Base-by-base conservation (phyloP, 345 rosid species). In the Murraya paniculata region DNA sequence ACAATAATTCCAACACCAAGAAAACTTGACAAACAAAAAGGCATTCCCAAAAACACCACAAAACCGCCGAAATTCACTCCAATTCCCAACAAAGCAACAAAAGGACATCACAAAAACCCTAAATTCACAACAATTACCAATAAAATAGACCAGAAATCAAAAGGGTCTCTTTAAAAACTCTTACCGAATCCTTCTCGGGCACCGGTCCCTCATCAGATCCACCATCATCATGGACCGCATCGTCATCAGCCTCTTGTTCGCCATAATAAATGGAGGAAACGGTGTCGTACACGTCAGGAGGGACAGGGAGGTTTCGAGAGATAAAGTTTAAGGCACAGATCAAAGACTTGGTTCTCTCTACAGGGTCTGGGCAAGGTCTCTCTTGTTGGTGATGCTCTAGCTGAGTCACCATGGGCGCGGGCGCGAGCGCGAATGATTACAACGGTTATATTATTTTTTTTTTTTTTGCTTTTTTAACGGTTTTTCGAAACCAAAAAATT, bases 261-360 rank as follows among this genome's bases (percentile, higher is more conserved):
- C 36, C 92, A 74, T 72, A 79, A 81, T 90, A 91, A 79, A 97
- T 91, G 2, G 95, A 89, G 62, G 94, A 91, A 72, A 94, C 96
- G 76, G 88, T 60, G 78, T 84, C 77, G 81, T 87, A 81, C 31
- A 97, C 86, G 56, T 93, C 89, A 68, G 90, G 87, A 83, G 98
- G 98, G 53, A 96, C 80, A 60, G 98, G 98, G 80, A 96, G 94
- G 87, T 93, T 85, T 21, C 99, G 92, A 60, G 98, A 94, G 84
- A 97, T 90, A 81, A 89, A 86, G 78, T 87, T 91, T 77, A 97
- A 93, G 72, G 99, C 97, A 72, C 81, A 90, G 80, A 96, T 90
- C 84, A 96, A 83, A 65, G 97, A 88, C 84, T 91, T 93, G 9
- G 97, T 82, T 81, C 86, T 88, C 73, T 88, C 85, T 0, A 80